Evolutionary conservation across 225 moss, liverwort and hornwort species (phyloP), one percentile per base, ranked within the genome.

Genomic region (Bryoerythrophyllum caledonicum): DNA sequence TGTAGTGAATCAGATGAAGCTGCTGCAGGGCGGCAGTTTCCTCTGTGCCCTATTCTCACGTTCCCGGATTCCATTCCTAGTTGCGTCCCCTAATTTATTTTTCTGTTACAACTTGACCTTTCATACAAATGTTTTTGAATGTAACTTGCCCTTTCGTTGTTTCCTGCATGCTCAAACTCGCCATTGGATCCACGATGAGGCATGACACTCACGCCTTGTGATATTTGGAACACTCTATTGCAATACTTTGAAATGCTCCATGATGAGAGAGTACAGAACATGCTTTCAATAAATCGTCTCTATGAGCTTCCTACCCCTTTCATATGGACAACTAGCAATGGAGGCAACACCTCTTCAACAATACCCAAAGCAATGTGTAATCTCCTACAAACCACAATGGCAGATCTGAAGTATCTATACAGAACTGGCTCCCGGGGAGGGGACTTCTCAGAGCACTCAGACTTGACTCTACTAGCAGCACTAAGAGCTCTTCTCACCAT

Each of bases 1-100:
- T n/a, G n/a, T n/a, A 51, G 56, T 55, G 74, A 63, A 79, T 75
- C 40, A 54, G 10, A 55, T 75, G 82, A 55, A 62, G 55, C 19
- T 75, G 20, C 52, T 75, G 20, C 52, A 35, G 1, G 37, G 75
- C 34, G 49, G 62, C 56, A 24, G 61, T 83, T 83, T 67, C 48
- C 67, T 59, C 12, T 72, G n/a, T 44, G 7, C 24, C 30, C 27
- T 71, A 37, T 61, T 74, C 74, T 49, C 52, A 59, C 8, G 63
- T 64, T 74, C 72, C 27, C 26, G 15, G 35, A 32, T 66, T 24
- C 4, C 44, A 44, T 66, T 17, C 8, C 2, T 46, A 10, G 58
- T 67, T 53, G 21, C 8, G 1, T 9, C 7, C 21, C 7, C 1
- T 53, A n/a, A 21, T 21, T n/a, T 53, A 10, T 24, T 10, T 55